Conservation (phyloP, 148 eudicot genomes). For the Arctostaphylos glauca region DNA sequence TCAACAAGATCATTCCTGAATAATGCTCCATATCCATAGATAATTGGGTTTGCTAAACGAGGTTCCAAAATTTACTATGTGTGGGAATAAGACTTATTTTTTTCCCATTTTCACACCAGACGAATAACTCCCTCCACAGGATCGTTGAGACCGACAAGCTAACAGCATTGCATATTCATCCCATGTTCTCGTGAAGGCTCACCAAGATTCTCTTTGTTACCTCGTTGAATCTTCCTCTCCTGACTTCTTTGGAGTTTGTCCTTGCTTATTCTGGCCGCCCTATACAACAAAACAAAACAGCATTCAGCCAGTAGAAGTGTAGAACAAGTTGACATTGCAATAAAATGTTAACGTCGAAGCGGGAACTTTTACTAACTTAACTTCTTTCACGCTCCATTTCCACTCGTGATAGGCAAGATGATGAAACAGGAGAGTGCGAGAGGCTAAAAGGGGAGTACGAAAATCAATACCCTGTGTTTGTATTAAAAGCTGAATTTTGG, state of each 20-base stretch:
- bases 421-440: neutral
- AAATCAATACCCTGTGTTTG: neutral
- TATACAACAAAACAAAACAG: slow-evolving; percentile 14
- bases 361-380: neutral
- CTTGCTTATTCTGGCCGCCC: slow-evolving; percentile 63
- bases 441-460: neutral
- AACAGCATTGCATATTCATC: slow-evolving; percentile 5
- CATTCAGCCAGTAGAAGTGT: neutral
- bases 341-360: too few species aligned
- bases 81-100: neutral
- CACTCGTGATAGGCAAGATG: neutral
- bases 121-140: neutral
- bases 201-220: slow-evolving; percentile 19
- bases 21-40: neutral
- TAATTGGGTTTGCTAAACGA: neutral
- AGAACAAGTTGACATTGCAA: too few species aligned
- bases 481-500: neutral
- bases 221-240: slow-evolving; percentile 43
- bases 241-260: slow-evolving; percentile 40
- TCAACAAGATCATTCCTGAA: neutral
- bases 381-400: neutral
- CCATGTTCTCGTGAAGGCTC: slow-evolving; percentile 28
- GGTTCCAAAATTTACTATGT: slow-evolving; percentile 12
- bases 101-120: neutral
- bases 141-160: neutral